Evolutionary conservation across 2,329 filamentous ascomycete species (phyloP).

Genomic region (Fusarium pilosicola): DNA sequence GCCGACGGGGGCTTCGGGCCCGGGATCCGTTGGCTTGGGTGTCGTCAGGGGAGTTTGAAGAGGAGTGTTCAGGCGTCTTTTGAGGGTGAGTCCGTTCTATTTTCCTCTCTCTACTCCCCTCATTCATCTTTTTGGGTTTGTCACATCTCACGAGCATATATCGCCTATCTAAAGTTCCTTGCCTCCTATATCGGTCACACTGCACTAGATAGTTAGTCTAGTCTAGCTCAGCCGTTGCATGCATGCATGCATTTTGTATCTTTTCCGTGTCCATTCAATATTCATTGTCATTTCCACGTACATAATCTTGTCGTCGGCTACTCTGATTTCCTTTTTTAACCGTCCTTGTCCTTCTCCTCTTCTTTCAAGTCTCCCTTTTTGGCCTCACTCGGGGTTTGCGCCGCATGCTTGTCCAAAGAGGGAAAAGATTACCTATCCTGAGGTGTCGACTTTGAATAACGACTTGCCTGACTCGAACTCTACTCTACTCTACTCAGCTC

Average conservation of each 20-base stretch:
- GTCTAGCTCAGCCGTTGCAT: background rate
- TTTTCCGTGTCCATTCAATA: conserved; percentile 4
- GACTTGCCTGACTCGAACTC: conserved; percentile 20
- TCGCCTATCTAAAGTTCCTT: conserved; percentile 27
- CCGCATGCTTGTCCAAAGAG: conserved; percentile 16
- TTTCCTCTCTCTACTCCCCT: background rate
- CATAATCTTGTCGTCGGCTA: background rate
- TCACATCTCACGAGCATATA: conserved; percentile 3
- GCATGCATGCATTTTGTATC: background rate
- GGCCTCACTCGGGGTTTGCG: conserved; percentile 1
- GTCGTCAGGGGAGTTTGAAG: conserved; percentile 57
- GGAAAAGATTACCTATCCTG: conserved; percentile 28
- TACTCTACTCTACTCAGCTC: background rate
- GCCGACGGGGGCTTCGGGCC: conserved; percentile 60
- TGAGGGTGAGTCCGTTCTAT: conserved; percentile 60
- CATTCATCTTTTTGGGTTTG: background rate
- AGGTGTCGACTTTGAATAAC: conserved; percentile 31
- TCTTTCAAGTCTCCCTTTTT: background rate
- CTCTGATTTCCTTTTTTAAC: background rate
- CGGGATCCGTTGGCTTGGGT: conserved; percentile 57
- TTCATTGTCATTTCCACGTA: conserved; percentile 1
- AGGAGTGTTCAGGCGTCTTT: conserved; percentile 69
- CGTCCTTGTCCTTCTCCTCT: background rate
- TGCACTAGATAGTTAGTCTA: background rate
- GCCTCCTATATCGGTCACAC: conserved; percentile 6